These are phyloP conservation scores for Inosperma sp. DNA, from an alignment of 768 basidiomycete species.

Conservation along the genomic window DNA sequence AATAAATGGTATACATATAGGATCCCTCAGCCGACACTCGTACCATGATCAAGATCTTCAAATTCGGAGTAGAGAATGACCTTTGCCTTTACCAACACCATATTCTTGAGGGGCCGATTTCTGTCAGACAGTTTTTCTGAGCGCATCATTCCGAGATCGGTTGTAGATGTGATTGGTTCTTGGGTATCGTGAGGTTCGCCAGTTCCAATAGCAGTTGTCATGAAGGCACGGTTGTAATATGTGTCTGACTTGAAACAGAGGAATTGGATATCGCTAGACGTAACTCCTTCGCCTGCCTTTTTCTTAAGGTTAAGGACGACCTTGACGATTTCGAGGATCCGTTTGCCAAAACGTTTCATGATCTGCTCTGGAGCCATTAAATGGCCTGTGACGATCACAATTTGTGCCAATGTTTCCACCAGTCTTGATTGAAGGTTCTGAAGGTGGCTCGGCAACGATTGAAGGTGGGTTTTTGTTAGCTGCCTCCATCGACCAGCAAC, in stretches of 20 bases:
- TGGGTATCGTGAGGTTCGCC: conserved; percentile 4
- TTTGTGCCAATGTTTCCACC: conserved; percentile 37
- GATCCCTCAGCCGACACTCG: too few relatives aligned
- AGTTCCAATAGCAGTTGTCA: conserved; percentile 42
- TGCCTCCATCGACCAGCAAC: conserved; percentile 55
- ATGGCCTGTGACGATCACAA: conserved; percentile 37
- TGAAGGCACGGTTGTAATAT: conserved; percentile 33
- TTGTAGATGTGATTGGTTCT: conserved; percentile 48
- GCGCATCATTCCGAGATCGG: conserved; percentile 47
- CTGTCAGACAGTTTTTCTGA: conserved; percentile 35
- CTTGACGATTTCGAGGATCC: conserved; percentile 40
- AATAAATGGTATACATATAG: too few relatives aligned
- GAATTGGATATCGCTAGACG: conserved; percentile 51
- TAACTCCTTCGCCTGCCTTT: conserved; percentile 53
- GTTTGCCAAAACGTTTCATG: conserved; percentile 38
- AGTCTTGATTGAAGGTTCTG: conserved; percentile 27
- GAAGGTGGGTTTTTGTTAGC: conserved; percentile 45
- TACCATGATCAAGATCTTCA: conserved; percentile 28
- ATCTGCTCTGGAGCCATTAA: conserved; percentile 30
- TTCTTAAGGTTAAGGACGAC: conserved; percentile 48
- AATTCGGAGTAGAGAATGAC: conserved; percentile 45
- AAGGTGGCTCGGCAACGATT: conserved; percentile 31
- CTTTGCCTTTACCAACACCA: conserved; percentile 49
- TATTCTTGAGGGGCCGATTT: conserved; percentile 39
- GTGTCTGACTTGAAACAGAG: conserved; percentile 40